Evolutionary conservation across 2,329 filamentous ascomycete species (phyloP).

Genomic region (Aureobasidium subglaciale): DNA sequence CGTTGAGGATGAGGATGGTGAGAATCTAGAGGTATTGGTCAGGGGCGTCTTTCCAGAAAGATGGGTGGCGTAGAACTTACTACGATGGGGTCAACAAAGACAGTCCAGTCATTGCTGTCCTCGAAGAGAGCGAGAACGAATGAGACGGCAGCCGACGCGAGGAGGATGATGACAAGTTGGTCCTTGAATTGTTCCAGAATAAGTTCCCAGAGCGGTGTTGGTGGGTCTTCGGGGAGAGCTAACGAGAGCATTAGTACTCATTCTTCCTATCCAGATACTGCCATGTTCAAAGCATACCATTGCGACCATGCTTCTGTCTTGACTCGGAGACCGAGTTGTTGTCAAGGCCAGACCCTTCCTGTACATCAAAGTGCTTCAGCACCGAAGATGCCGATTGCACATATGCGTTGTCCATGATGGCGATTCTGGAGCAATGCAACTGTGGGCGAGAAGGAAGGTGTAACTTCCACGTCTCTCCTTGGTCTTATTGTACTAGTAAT

Average conservation of each 20-base stretch:
- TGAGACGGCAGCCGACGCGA: conserved; percentile 86
- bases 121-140: conserved; percentile 92
- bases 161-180: conserved; percentile 89
- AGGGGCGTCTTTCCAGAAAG: background rate
- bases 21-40: conserved; percentile 59
- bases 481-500: background rate
- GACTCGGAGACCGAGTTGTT: conserved; percentile 25
- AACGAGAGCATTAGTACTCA: conserved; percentile 18
- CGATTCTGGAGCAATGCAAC: background rate
- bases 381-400: conserved; percentile 29
- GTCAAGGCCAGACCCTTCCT: conserved; percentile 28
- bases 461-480: conserved; percentile 2
- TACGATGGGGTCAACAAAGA: conserved; percentile 92
- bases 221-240: conserved; percentile 81
- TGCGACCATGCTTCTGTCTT: conserved; percentile 30
- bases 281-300: conserved; percentile 23
- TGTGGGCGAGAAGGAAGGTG: background rate
- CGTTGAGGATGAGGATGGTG: conserved; percentile 93
- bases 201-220: conserved; percentile 91
- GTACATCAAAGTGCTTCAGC: conserved; percentile 31
- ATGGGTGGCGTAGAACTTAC: conserved; percentile 48
- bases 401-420: conserved; percentile 32
- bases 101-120: conserved; percentile 87
- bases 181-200: conserved; percentile 99
- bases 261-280: background rate